A percentile compares a stretch with the other conserved stretches of the same genome.
phyloP scores from a whole-genome alignment of 805 yeast genomes.

The Starmerella powellii region DNA sequence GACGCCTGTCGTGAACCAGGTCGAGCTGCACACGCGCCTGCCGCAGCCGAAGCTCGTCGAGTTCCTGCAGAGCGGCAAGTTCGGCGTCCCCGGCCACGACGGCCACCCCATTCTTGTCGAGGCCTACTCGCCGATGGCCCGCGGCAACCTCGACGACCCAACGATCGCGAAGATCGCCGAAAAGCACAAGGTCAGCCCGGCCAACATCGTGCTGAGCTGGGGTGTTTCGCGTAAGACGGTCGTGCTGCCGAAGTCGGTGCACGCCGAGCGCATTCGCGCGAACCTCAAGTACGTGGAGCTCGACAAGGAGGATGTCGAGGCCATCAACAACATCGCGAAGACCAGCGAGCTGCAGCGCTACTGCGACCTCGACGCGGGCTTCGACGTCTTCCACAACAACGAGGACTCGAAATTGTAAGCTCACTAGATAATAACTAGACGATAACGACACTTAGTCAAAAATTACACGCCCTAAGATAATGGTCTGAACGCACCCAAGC shows the following conservation, averaged over 20 bases:
- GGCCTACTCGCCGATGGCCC: conserved; percentile 73
- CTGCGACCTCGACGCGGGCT: conserved; percentile 18
- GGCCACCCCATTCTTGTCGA: conserved; percentile 44
- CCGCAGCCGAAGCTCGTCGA: conserved; percentile 51
- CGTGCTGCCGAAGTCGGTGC: conserved; percentile 59
- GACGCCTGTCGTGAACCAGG: conserved; percentile 61
- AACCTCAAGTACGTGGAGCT: conserved; percentile 35
- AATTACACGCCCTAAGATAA: too few species aligned
- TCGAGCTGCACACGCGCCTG: conserved; percentile 63
- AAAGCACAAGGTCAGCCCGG: conserved; percentile 35
- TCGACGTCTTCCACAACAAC: conserved; percentile 21
- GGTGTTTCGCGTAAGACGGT: conserved; percentile 41
- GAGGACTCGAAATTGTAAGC: conserved; percentile 21
- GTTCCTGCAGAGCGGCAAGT: conserved; percentile 34
- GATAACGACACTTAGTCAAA: too few species aligned
- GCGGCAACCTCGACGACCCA: conserved; percentile 48
- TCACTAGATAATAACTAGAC: too few species aligned
- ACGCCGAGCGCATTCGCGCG: conserved; percentile 43
- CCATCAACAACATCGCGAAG: conserved; percentile 23
- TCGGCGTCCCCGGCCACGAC: conserved; percentile 21
- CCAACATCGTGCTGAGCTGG: conserved; percentile 28
- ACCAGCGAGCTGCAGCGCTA: conserved; percentile 18
- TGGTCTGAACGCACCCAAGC: too few species aligned
- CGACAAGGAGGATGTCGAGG: conserved; percentile 33
- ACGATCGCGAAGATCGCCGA: conserved; percentile 44